Conservation (phyloP, 2,329 filamentous ascomycete species). For the Trichoderma sp. region DNA sequence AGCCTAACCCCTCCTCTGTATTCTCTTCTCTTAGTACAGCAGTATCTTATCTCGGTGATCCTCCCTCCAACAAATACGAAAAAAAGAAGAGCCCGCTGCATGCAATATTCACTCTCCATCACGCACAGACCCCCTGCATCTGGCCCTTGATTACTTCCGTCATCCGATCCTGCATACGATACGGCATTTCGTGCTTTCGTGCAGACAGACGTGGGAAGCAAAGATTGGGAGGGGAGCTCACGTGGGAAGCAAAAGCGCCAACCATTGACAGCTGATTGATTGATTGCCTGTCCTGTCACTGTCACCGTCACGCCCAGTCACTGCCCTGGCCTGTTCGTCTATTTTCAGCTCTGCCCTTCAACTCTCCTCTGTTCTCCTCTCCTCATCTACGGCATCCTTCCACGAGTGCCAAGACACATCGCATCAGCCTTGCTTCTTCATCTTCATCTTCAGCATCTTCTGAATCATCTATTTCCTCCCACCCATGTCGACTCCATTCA, state of each 20-base stretch:
- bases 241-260: background rate
- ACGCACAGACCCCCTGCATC: background rate
- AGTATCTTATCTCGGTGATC: background rate
- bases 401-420: background rate
- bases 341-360: background rate
- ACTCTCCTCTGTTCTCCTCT: background rate
- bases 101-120: background rate
- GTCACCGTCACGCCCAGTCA: background rate
- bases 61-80: background rate
- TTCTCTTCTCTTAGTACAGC: background rate
- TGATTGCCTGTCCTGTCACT: background rate
- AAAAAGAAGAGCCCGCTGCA: background rate
- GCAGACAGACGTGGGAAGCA: background rate
- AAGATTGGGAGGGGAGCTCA: background rate
- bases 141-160: background rate
- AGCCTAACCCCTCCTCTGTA: background rate
- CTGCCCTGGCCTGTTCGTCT: background rate
- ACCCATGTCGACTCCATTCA: background rate
- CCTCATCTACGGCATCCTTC: background rate
- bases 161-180: background rate
- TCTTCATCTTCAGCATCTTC: background rate
- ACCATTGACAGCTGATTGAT: background rate
- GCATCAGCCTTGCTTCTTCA: background rate
- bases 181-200: background rate
- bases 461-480: background rate